Base-by-base conservation (phyloP, 2,329 filamentous ascomycete species). In the Aspergillus quadricinctus region DNA sequence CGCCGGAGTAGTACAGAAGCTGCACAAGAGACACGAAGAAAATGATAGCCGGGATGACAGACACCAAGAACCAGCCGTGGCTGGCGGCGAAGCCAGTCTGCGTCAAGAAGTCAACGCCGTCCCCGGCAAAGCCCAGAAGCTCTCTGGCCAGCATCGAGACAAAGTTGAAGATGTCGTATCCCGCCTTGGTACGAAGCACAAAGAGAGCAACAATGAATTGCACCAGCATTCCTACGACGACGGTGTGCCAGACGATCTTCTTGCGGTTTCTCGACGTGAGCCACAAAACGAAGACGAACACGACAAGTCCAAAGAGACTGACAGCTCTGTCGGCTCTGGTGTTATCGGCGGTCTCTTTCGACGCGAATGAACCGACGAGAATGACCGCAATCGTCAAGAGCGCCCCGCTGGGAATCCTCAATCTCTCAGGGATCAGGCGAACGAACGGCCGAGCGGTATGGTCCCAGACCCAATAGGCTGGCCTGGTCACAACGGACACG, bases 11-110 rank as follows among this genome's bases (percentile, higher is more conserved):
- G 78, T 90, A 95, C 46, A 95, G 75, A 14, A 96, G 83, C 75
- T 95, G 89, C 27, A 96, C 90, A n/a, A 96, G 80, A 1, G 92
- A 86, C 57, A 96, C 89, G 84, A 97, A 96, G 84, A 96, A 97
- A 78, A 96, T 90, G 75, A 97, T 95, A 66, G 92, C 87, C 0
- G 92, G 91, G n/a, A 95, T 81, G 60, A 96, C 91, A 50, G 81
- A 78, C 50, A 88, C 81, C 61, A 96, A 80, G 82, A 96, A 96
- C 83, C 82, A 91, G 3, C 66, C 50, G n/a, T 69, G 68, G 1
- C 80, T 3, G 77, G 69, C 5, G 80, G 77, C 7, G 48, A 73
- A 72, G 2, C 73, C 71, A 0, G 65, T 53, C 14, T 78, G 76
- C 0, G 86, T 88, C 64, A 97, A 74, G 78, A 96, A 97, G 0